Evolutionary conservation across 352 stramenopile genomes (phyloP).

Genomic region (Phytopythium aichiense): DNA sequence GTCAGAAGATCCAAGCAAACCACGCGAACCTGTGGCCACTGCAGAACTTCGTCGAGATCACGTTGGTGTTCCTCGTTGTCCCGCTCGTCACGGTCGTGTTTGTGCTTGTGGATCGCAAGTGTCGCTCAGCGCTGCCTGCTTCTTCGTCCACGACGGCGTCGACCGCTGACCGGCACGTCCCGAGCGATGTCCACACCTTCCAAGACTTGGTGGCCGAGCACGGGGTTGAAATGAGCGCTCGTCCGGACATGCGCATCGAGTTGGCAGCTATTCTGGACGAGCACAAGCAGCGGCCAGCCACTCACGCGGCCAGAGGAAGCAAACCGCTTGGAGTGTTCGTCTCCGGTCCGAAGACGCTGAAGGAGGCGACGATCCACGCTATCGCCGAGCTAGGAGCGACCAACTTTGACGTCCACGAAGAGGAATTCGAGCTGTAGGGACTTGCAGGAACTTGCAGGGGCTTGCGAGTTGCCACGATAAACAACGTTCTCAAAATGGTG

Average conservation of each 20-base stretch:
- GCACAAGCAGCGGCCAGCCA: background rate
- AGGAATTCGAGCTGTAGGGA: background rate
- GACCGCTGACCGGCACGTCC: background rate
- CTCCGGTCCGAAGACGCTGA: constrained; percentile 9
- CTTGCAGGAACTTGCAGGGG: too few relatives aligned
- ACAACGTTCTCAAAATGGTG: too few relatives aligned
- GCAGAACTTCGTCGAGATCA: constrained; percentile 12
- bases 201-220: constrained; percentile 8
- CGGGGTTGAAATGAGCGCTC: constrained; percentile 1
- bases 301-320: background rate
- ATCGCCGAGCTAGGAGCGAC: background rate
- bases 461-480: too few relatives aligned
- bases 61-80: constrained; percentile 2
- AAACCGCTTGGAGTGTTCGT: constrained; percentile 8
- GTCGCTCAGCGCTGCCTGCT: background rate
- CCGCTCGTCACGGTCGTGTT: background rate
- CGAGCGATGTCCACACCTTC: constrained; percentile 6
- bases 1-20: constrained; percentile 1
- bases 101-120: constrained; percentile 1
- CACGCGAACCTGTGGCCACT: constrained; percentile 8
- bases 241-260: constrained; percentile 1
- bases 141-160: background rate
- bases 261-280: background rate
- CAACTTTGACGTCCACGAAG: background rate
- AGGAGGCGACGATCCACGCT: constrained; percentile 3